A percentile compares a stretch with the other conserved stretches of the same genome.
Conservation (phyloP, 768 basidiomycete species). For the Phlebiopsis gigantea region DNA sequence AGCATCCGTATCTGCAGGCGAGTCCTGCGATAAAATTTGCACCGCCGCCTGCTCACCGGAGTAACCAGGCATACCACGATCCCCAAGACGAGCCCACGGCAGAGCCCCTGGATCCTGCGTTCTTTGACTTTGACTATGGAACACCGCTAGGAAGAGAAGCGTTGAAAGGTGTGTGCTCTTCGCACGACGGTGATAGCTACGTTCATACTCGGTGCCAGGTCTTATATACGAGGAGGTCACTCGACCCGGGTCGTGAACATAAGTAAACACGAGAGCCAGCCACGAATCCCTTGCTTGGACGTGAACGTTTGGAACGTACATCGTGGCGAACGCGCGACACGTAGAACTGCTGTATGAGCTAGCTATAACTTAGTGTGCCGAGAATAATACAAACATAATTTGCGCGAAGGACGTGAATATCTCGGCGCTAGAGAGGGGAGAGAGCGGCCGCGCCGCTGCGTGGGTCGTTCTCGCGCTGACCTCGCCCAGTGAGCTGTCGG, state of each 20-base stretch:
- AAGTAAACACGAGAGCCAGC: neutral
- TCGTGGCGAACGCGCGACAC: neutral
- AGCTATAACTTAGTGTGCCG: neutral
- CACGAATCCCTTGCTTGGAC: neutral
- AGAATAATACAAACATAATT: neutral
- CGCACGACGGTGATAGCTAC: neutral
- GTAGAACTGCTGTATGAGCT: neutral
- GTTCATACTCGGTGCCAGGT: constrained; percentile 14
- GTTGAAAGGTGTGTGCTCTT: constrained; percentile 49
- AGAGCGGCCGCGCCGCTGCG: constrained; percentile 1
- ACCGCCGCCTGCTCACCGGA: neutral
- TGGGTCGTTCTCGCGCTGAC: constrained; percentile 3
- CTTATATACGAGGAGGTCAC: constrained; percentile 31
- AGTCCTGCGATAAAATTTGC: neutral
- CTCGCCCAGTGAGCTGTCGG: constrained; percentile 5
- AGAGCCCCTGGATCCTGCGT: constrained; percentile 64
- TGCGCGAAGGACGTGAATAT: neutral
- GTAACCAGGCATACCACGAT: constrained; percentile 75
- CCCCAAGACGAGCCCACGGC: constrained; percentile 86
- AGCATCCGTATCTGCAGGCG: constrained; percentile 86
- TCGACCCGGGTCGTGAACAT: constrained; percentile 12
- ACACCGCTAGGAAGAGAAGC: constrained; percentile 59
- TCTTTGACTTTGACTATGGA: constrained; percentile 81
- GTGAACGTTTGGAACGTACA: neutral
- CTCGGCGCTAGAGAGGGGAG: constrained; percentile 1